A percentile compares a stretch with the other conserved stretches of the same genome.
Evolutionary conservation across 495 filamentous ascomycete species (phyloP).

Genomic region (Penicillium tannophilum): DNA sequence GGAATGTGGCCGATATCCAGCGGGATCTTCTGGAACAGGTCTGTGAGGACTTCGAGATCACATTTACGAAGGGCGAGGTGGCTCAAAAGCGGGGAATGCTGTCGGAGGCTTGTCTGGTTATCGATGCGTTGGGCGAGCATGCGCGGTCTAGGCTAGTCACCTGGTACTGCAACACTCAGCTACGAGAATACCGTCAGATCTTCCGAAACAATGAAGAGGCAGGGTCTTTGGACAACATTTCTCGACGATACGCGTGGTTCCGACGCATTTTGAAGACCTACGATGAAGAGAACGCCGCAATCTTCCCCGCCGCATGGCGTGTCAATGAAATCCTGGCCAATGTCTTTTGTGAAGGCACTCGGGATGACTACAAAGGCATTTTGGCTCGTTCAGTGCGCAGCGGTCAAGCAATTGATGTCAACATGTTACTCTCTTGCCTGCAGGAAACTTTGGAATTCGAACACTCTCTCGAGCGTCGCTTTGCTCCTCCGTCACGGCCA

Average conservation of each 20-base stretch:
- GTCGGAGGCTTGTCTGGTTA: slow-evolving; percentile 85
- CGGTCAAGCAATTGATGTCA: slow-evolving; percentile 85
- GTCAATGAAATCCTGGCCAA: slow-evolving; percentile 91
- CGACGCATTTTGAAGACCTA: slow-evolving; percentile 94
- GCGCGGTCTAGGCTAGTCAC: slow-evolving; percentile 81
- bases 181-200: slow-evolving; percentile 92
- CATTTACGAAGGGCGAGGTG: slow-evolving; percentile 89
- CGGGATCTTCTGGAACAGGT: slow-evolving; percentile 93
- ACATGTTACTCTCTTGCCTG: slow-evolving; percentile 84
- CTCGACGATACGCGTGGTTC: slow-evolving; percentile 94
- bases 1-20: slow-evolving; percentile 93
- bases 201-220: slow-evolving; percentile 97
- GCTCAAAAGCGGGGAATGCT: slow-evolving; percentile 67
- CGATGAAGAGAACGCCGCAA: slow-evolving; percentile 86
- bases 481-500: slow-evolving; percentile 74
- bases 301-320: slow-evolving; percentile 87
- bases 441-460: slow-evolving; percentile 98
- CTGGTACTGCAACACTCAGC: slow-evolving; percentile 98
- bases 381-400: slow-evolving; percentile 85
- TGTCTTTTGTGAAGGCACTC: slow-evolving; percentile 90
- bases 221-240: slow-evolving; percentile 95
- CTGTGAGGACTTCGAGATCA: slow-evolving; percentile 96
- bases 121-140: slow-evolving; percentile 92
- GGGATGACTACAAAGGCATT: slow-evolving; percentile 94
- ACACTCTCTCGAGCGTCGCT: slow-evolving; percentile 83